phyloP scores from a whole-genome alignment of 2,329 filamentous ascomycete genomes.

The Grosmannia serpens region DNA sequence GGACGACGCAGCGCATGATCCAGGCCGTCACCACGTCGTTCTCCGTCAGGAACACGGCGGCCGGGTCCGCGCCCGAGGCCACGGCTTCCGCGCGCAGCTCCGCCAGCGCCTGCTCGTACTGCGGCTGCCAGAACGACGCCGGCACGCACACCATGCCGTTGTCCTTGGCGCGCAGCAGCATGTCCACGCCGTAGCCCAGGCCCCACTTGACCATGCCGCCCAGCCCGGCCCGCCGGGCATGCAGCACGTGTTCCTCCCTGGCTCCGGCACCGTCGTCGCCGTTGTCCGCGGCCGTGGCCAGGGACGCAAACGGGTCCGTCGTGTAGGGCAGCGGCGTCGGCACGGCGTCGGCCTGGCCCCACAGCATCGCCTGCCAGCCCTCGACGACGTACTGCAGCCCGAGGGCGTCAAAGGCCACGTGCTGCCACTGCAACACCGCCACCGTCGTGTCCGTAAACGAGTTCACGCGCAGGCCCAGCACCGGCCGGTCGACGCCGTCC shows the following conservation, averaged over 20 bases:
- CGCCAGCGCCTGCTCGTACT: background rate
- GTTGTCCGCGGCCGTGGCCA: background rate
- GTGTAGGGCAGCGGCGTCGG: background rate
- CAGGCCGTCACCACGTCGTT: background rate
- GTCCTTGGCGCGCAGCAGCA: background rate
- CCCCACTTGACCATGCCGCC: background rate
- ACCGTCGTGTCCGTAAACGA: background rate
- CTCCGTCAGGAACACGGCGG: background rate
- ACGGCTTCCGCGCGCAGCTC: background rate
- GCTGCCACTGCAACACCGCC: background rate
- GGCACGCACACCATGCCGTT: background rate
- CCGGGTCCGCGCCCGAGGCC: background rate
- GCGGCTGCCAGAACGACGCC: background rate
- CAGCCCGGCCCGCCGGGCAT: background rate
- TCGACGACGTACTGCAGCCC: background rate
- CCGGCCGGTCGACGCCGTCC: background rate
- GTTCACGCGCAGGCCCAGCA: background rate
- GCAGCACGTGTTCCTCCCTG: background rate
- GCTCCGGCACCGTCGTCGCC: background rate
- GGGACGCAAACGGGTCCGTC: background rate
- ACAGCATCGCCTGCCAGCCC: background rate
- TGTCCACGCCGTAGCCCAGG: background rate
- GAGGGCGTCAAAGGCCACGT: background rate
- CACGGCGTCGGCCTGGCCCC: background rate
- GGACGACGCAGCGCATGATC: background rate